These are phyloP conservation scores for Trametes punicea DNA, from an alignment of 768 basidiomycete species.

Conservation along the genomic window DNA sequence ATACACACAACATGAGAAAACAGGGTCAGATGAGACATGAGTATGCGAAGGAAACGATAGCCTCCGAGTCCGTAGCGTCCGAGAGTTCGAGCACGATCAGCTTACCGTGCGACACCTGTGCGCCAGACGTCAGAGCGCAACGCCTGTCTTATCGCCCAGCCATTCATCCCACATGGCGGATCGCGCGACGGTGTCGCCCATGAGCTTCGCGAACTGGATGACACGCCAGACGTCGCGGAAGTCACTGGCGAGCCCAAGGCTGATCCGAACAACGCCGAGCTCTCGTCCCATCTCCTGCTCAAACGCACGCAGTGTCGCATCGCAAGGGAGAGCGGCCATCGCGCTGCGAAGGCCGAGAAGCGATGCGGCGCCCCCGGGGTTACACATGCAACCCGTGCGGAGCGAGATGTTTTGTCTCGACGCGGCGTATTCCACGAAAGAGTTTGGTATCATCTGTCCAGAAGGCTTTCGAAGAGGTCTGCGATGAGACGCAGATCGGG, in stretches of 20 bases:
- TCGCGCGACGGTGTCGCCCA: constrained; percentile 17
- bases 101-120: too few species aligned
- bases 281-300: constrained; percentile 61
- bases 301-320: constrained; percentile 60
- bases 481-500: not conserved
- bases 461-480: constrained; percentile 43
- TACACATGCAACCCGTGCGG: constrained; percentile 86
- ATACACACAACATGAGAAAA: constrained; percentile 1
- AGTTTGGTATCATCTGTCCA: constrained; percentile 66
- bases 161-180: constrained; percentile 28
- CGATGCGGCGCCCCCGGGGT: constrained; percentile 77
- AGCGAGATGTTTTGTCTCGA: constrained; percentile 64
- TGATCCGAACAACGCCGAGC: constrained; percentile 72
- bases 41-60: not conserved
- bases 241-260: constrained; percentile 74
- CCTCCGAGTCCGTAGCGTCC: constrained; percentile 1
- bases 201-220: constrained; percentile 27
- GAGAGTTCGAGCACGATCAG: not conserved
- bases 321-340: constrained; percentile 59
- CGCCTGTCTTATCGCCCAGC: constrained; percentile 17
- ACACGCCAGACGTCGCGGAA: constrained; percentile 63
- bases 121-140: constrained; percentile 7
- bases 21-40: not conserved
- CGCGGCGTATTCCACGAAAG: constrained; percentile 71
- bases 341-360: constrained; percentile 62